Base-by-base conservation (phyloP, 192 early-diverging fungal genomes). In the Mortierella claussenii region DNA sequence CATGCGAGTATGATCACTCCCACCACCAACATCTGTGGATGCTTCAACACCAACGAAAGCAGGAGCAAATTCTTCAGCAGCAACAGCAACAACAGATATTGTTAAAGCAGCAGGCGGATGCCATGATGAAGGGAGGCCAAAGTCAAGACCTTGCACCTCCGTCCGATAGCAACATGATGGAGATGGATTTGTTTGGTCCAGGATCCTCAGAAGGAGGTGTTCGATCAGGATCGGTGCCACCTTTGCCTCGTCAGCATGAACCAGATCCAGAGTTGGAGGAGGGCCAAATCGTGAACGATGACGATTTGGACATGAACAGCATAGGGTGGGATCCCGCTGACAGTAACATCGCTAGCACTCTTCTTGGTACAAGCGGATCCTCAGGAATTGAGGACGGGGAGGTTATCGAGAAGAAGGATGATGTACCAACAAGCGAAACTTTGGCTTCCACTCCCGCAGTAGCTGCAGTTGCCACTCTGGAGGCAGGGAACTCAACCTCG, bases 1-100 rank as follows among this genome's bases (percentile, higher is more conserved):
- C 70, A 11, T 50, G 54, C 9, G 54, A 74, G 9, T 74, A 74
- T 24, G 50, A 74, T 12, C 70, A 74, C 27, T 59, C 70, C 1
- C 62, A 65, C 17, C 70, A 74, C 43, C 70, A 74, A 33, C 61
- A 74, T 27, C 43, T 74, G 20, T 36, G 47, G 26, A 57, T 74
- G 47, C 28, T 64, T 20, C 60, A 62, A 1, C 69, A 71, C 37
- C 60, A 71, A 32, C 60, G 56, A 30, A 57, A 60, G 33, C 61
- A 59, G 20, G 61, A 74, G 34, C 70, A 74, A 34, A n/a, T 61
- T 23, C 17, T 52, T 45, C 44, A 40, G n/a, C 53, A 46, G 27
- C 69, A 57, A 31, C 69, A 57, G 44, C 67, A 48, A 47, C 46
- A 43, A 7, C 60, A 63, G 23, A 31, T 51, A 24, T 46, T 10